Percentiles rank a stretch among this genome's conserved stretches.
These are phyloP conservation scores for Haplographium delicatum DNA, from an alignment of 495 filamentous ascomycete genomes.

Conservation along the genomic window DNA sequence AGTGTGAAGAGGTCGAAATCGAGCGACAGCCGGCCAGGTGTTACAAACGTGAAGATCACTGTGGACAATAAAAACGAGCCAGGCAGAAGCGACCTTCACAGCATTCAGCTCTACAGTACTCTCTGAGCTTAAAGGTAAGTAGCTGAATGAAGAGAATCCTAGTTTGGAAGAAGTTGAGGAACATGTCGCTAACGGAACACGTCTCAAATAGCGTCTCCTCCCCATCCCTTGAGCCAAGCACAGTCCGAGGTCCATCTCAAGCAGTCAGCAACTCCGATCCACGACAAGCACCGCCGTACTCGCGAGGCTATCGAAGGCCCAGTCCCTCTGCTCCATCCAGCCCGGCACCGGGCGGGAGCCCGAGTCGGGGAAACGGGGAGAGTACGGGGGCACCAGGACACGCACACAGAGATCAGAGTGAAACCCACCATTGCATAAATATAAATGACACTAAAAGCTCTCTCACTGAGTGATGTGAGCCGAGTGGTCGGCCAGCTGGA, in stretches of 20 bases:
- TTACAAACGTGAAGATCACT: background rate
- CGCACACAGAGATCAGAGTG: too few species aligned
- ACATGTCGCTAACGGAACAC: slow-evolving; percentile 18
- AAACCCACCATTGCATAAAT: too few species aligned
- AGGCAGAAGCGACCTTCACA: background rate
- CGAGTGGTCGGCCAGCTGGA: too few species aligned
- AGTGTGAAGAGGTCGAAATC: background rate
- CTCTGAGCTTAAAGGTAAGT: too few species aligned
- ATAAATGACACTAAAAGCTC: too few species aligned
- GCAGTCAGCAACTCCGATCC: slow-evolving; percentile 14
- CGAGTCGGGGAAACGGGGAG: background rate
- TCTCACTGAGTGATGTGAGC: too few species aligned
- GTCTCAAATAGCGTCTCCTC: slow-evolving; percentile 13
- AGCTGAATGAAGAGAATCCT: too few species aligned
- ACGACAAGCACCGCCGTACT: slow-evolving; percentile 1
- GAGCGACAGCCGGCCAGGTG: background rate
- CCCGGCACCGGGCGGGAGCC: background rate
- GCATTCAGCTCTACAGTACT: too few species aligned
- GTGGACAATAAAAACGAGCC: background rate
- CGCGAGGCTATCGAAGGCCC: background rate
- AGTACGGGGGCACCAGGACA: too few species aligned
- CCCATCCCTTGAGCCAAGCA: slow-evolving; percentile 13
- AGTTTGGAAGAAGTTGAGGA: too few species aligned
- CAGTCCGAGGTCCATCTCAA: slow-evolving; percentile 13
- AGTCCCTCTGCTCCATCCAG: background rate